Percentiles rank a stretch among this genome's conserved stretches.
Conservation (phyloP, 2,329 filamentous ascomycete species). For the Fusarium chlamydosporum region DNA sequence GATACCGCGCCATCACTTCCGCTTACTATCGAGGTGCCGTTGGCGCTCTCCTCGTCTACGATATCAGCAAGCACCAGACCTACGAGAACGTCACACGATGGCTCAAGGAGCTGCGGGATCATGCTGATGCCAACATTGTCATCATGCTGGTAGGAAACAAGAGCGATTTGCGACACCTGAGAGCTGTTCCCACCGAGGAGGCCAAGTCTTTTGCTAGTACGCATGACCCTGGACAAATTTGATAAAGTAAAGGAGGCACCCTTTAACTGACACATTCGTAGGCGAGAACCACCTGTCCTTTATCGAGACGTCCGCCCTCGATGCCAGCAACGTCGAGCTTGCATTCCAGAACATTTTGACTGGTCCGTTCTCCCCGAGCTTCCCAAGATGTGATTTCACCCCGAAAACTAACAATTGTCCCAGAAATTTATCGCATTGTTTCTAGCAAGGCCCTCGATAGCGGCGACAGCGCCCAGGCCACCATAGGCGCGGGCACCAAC, state of each 20-base stretch:
- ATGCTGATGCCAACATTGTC: slow-evolving; percentile 98
- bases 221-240: slow-evolving; percentile 49
- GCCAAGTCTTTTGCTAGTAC: slow-evolving; percentile 97
- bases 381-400: slow-evolving; percentile 4
- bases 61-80: slow-evolving; percentile 99
- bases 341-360: slow-evolving; percentile 99
- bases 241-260: slow-evolving; percentile 15
- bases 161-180: slow-evolving; percentile 98
- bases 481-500: slow-evolving; percentile 83
- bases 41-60: slow-evolving; percentile 96
- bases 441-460: slow-evolving; percentile 97
- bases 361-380: slow-evolving; percentile 69
- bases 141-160: slow-evolving; percentile 99
- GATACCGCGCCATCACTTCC: slow-evolving; percentile 98
- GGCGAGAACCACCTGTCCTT: slow-evolving; percentile 98
- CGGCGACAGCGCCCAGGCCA: slow-evolving; percentile 84
- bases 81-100: slow-evolving; percentile 99
- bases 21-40: slow-evolving; percentile 99
- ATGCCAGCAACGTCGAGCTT: slow-evolving; percentile 98
- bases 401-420: slow-evolving; percentile 31
- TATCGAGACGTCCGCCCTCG: slow-evolving; percentile 98
- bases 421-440: slow-evolving; percentile 99
- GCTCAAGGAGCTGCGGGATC: slow-evolving; percentile 98
- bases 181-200: slow-evolving; percentile 97
- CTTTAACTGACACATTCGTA: slow-evolving; percentile 56